Percentiles rank a stretch among this genome's conserved stretches.
Conservation (phyloP, 2,329 filamentous ascomycete species). For the Fusarium sp. region DNA sequence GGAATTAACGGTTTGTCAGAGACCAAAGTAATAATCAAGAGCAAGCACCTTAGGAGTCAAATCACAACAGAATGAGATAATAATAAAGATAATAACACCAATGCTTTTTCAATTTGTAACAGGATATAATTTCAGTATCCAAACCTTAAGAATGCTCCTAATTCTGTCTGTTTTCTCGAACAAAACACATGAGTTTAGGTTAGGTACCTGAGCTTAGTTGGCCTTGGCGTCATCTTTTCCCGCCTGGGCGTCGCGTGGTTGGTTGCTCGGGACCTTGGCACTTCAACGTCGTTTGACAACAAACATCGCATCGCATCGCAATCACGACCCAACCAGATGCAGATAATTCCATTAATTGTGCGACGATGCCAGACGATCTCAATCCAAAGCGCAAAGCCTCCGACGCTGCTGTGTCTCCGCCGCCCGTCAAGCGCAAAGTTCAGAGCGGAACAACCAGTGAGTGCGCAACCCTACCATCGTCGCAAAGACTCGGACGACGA, state of each 20-base stretch:
- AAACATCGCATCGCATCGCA: not conserved
- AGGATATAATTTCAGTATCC: not conserved
- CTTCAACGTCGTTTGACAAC: conserved; percentile 20
- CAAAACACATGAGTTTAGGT: conserved; percentile 9
- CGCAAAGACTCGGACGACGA: not conserved
- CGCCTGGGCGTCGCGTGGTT: not conserved
- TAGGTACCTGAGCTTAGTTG: not conserved
- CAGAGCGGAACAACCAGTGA: conserved; percentile 66
- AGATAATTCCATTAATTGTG: conserved; percentile 2
- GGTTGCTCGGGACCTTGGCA: conserved; percentile 25
- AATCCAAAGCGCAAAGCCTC: conserved; percentile 54
- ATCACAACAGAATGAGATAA: not conserved
- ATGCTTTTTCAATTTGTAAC: too few relatives aligned
- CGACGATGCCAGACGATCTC: conserved; percentile 29
- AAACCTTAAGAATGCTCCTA: not conserved
- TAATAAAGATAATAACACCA: not conserved
- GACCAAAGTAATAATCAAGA: too few relatives aligned
- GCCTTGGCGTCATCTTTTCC: not conserved
- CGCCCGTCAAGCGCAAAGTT: conserved; percentile 65
- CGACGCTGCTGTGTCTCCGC: conserved; percentile 65
- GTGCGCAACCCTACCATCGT: conserved; percentile 27
- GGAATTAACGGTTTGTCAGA: too few relatives aligned
- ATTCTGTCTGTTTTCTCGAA: not conserved
- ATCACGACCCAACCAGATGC: conserved; percentile 30
- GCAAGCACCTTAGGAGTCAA: not conserved